Evolutionary conservation across 73 alveolate genomes (phyloP).

Genomic region (Paramecium sonneborni): DNA sequence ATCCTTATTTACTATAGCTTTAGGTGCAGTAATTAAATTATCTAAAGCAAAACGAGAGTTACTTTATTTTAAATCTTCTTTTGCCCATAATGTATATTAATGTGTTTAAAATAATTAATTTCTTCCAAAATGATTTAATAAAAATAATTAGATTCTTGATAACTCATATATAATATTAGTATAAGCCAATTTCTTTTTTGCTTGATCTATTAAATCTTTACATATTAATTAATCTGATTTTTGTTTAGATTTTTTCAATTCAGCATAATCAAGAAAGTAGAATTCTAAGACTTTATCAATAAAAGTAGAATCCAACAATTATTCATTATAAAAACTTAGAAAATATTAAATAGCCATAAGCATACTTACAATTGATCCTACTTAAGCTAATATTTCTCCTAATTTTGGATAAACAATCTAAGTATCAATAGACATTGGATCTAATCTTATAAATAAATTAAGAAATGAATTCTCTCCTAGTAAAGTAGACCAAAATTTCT

Average conservation of each 20-base stretch:
- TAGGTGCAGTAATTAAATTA: neutral
- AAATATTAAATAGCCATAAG: neutral
- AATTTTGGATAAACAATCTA: neutral
- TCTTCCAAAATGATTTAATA: neutral
- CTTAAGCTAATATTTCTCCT: conserved; percentile 38
- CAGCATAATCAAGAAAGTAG: neutral
- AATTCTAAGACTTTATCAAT: neutral
- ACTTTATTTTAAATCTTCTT: neutral
- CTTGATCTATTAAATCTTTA: neutral
- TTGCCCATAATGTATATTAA: neutral
- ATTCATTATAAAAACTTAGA: neutral
- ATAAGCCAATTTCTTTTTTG: neutral
- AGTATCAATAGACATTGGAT: neutral
- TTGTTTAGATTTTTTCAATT: neutral
- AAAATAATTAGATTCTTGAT: neutral
- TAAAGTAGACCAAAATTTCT: neutral
- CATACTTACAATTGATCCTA: conserved; percentile 16
- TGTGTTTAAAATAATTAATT: neutral
- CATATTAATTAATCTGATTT: neutral
- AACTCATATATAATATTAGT: neutral
- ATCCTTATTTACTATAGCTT: neutral
- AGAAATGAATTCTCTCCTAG: neutral
- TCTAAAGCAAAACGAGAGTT: neutral
- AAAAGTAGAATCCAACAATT: neutral
- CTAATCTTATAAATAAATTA: neutral